phyloP scores from a whole-genome alignment of 192 early-diverging fungal genomes.

The Gaertneriomyces semiglobifer region DNA sequence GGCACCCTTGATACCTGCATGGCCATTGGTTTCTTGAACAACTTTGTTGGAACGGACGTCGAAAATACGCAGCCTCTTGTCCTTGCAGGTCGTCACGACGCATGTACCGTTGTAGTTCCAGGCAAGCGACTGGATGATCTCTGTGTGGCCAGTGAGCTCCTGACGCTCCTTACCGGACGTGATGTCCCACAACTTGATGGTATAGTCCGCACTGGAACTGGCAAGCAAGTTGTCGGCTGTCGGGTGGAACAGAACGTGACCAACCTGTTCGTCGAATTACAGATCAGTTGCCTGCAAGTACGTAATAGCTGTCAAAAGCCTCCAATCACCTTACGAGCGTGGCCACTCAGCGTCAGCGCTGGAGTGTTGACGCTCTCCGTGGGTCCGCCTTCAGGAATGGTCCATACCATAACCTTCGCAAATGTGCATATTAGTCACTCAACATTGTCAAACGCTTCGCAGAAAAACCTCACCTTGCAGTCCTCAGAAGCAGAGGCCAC shows the following conservation, averaged over 20 bases:
- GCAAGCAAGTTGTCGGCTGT: constrained; percentile 90
- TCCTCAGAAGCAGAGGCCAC: constrained; percentile 70
- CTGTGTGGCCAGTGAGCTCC: constrained; percentile 79
- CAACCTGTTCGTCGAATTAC: constrained; percentile 65
- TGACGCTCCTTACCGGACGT: constrained; percentile 69
- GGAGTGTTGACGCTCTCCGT: constrained; percentile 74
- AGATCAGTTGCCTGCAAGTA: background rate
- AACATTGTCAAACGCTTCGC: background rate
- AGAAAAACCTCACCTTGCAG: constrained; percentile 33
- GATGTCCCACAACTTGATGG: constrained; percentile 88
- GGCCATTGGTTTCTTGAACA: constrained; percentile 76
- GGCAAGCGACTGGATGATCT: constrained; percentile 86
- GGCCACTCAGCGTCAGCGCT: constrained; percentile 74
- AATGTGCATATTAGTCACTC: background rate
- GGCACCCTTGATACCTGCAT: constrained; percentile 96
- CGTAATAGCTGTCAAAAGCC: background rate
- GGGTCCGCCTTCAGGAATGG: constrained; percentile 76
- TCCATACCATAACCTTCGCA: constrained; percentile 89
- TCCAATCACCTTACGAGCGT: constrained; percentile 60
- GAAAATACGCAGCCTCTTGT: constrained; percentile 93
- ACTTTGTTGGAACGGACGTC: constrained; percentile 84
- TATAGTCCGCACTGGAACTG: constrained; percentile 80
- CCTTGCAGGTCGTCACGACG: constrained; percentile 88
- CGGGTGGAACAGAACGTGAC: constrained; percentile 98
- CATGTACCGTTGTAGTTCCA: constrained; percentile 86